Conservation (phyloP, 495 filamentous ascomycete species). For the Jackrogersella multiformis region DNA sequence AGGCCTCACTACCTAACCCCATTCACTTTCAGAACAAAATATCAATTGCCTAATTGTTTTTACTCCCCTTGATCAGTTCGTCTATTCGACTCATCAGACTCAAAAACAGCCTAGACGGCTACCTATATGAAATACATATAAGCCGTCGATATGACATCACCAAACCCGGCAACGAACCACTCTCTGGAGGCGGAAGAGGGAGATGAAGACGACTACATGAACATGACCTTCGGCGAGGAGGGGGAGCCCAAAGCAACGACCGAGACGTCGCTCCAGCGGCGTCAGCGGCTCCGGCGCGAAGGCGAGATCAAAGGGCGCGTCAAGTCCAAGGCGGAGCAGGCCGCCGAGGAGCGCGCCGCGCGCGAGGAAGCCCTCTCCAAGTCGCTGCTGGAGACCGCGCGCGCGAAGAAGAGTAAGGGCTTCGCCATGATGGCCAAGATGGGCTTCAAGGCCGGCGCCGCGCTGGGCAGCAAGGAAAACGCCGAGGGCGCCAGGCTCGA, state of each 20-base stretch:
- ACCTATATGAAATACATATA: not conserved
- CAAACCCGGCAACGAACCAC: not conserved
- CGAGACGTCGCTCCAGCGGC: slow-evolving; percentile 68
- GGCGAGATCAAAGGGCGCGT: slow-evolving; percentile 66
- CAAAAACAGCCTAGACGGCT: not conserved
- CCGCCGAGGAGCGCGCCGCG: slow-evolving; percentile 69
- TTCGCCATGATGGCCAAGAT: slow-evolving; percentile 97
- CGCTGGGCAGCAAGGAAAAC: slow-evolving; percentile 66
- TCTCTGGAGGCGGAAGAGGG: slow-evolving; percentile 41
- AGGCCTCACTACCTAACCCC: not conserved
- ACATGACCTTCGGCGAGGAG: slow-evolving; percentile 63
- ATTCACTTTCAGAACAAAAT: no score
- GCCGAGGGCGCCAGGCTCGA: slow-evolving; percentile 47
- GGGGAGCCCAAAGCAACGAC: slow-evolving; percentile 47
- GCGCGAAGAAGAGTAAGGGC: slow-evolving; percentile 72
- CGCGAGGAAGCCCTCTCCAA: slow-evolving; percentile 79
- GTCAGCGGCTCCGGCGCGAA: slow-evolving; percentile 63
- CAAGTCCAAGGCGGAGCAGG: slow-evolving; percentile 85
- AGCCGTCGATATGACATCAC: slow-evolving; percentile 5
- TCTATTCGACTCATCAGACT: not conserved
- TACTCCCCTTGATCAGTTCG: no score
- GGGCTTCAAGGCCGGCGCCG: slow-evolving; percentile 79
- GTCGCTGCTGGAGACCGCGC: slow-evolving; percentile 65
- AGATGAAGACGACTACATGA: slow-evolving; percentile 73
- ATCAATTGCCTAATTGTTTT: no score